Evolutionary conservation across 2,329 filamentous ascomycete species (phyloP), one percentile per base, ranked within the genome.

Genomic region (Hymenoscyphus occultus): DNA sequence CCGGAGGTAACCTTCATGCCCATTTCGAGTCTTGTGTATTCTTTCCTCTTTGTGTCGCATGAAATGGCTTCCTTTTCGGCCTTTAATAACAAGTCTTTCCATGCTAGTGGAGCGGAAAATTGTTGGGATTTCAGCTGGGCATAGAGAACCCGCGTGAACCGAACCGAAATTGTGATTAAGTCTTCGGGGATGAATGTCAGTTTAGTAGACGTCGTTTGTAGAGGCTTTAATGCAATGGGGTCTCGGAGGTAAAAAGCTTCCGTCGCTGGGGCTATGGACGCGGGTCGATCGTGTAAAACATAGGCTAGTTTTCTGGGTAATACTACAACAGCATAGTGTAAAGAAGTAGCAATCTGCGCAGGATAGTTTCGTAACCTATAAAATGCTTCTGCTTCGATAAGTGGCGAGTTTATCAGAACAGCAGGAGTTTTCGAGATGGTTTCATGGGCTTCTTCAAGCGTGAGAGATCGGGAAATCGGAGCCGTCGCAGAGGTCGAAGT

Each of bases 241-340:
- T 98, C 93, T 67, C 95, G 88, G 14, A 97, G 83, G 76, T 98
- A 98, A 77, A 99, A 98, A 0, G 90, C 88, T 77, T 99, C 96
- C 2, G 94, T 86, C 1, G 92, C 93, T 0, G 93, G 87, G 2
- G 93, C 89, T 64, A 98, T 87, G 66, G 90, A 88, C 16, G 88
- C 84, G 0, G 93, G 91, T 28, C 88, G 86, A 56, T 85, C 79
- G 71, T 94, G 90, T 2, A 99, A 79, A 45, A 98, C 82, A 70
- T 89, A 89, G 6, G 93, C 94, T 35, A 97, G 79, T 70, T 89
- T 93, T 65, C 95, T 86, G 0, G 95, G 95, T 39, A 99, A 82
- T 0, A 85, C 89, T 32, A 92, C 80, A 3, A 88, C 77, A 0
- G 91, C 84, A 73, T 90, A 83, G 76, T 99, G 95, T n/a, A 92